These are phyloP conservation scores for Logfia minima DNA, from an alignment of 129 eudicot genomes.

Conservation along the genomic window DNA sequence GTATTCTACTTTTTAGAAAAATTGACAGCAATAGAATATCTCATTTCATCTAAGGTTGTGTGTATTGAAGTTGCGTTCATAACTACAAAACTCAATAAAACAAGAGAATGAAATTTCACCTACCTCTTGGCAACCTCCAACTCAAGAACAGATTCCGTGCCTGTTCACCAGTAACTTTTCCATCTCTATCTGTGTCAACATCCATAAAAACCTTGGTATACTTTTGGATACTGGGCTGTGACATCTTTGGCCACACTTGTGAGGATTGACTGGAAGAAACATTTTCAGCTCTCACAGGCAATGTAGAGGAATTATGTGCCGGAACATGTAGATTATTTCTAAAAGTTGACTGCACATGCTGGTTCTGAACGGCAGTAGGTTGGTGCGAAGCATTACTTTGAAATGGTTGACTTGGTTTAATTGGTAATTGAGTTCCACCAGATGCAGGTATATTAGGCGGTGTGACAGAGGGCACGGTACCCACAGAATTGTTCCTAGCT, in stretches of 20 bases:
- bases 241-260: constrained; percentile 77
- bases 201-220: constrained; percentile 80
- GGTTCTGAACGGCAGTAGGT: constrained; percentile 46
- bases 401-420: not conserved
- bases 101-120: not conserved
- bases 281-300: constrained; percentile 25
- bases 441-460: constrained; percentile 35
- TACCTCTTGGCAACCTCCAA: constrained; percentile 89
- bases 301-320: constrained; percentile 27
- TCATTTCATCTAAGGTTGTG: not conserved
- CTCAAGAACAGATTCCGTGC: constrained; percentile 83
- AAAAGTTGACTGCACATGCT: constrained; percentile 38
- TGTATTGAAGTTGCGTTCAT: not conserved
- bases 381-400: constrained; percentile 35
- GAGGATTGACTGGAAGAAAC: constrained; percentile 36
- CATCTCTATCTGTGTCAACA: constrained; percentile 86
- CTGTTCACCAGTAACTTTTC: constrained; percentile 81
- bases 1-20: not conserved
- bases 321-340: constrained; percentile 47
- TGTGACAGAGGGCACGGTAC: constrained; percentile 29
- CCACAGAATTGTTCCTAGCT: constrained; percentile 37
- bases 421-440: constrained; percentile 37
- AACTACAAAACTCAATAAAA: constrained; percentile 34
- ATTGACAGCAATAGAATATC: not conserved
- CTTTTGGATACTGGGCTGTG: constrained; percentile 74